These are phyloP conservation scores for Alternaria sp. DNA, from an alignment of 2,329 filamentous ascomycete species.

Conservation along the genomic window DNA sequence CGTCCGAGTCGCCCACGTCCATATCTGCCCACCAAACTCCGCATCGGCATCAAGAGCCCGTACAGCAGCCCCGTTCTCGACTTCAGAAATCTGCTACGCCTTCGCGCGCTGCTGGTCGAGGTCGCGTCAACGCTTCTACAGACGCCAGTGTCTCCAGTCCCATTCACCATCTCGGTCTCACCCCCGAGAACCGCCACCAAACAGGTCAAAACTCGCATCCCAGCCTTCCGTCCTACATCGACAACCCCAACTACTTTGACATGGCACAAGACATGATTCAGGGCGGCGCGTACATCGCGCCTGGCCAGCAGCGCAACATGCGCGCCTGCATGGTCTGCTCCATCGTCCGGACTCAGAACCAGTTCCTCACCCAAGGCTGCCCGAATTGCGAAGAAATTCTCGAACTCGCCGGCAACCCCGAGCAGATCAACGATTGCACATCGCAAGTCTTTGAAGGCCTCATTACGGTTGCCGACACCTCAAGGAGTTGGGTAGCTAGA, in stretches of 20 bases:
- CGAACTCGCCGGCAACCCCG: conserved; percentile 78
- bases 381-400: conserved; percentile 97
- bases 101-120: not conserved
- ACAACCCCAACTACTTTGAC: not conserved
- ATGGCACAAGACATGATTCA: conserved; percentile 43
- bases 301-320: conserved; percentile 81
- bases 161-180: not conserved
- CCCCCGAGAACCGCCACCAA: not conserved
- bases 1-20: not conserved
- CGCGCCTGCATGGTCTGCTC: conserved; percentile 99
- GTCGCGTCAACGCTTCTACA: conserved; percentile 8
- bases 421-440: conserved; percentile 90
- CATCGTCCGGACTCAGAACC: conserved; percentile 83
- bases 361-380: conserved; percentile 87
- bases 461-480: conserved; percentile 84
- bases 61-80: conserved; percentile 1
- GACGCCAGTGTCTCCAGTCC: conserved; percentile 8
- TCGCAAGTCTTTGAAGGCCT: conserved; percentile 95
- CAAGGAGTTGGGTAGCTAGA: conserved; percentile 90
- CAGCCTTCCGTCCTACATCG: conserved; percentile 5
- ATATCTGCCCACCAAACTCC: not conserved
- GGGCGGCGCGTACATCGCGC: conserved; percentile 71
- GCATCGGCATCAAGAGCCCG: not conserved
- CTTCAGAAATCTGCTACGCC: conserved; percentile 1
- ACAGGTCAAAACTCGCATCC: not conserved